Conservation (phyloP, 306 rosid genomes). For the Senna siamea region DNA sequence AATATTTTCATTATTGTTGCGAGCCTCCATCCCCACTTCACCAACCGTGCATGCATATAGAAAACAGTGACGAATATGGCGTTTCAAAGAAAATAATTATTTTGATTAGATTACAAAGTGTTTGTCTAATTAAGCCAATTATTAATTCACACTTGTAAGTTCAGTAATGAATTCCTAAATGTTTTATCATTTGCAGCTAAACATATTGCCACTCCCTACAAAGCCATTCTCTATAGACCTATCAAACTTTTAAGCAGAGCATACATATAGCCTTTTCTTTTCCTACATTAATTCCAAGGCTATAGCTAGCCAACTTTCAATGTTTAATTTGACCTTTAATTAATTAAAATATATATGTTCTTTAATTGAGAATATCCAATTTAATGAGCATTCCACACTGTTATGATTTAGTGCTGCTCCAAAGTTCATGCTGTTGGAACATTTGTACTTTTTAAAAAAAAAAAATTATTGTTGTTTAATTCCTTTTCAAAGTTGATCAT, state of each 20-base stretch:
- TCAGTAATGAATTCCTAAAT: conserved; percentile 36
- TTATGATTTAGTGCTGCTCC: conserved; percentile 75
- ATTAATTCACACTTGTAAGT: conserved; percentile 44
- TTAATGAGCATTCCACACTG: conserved; percentile 54
- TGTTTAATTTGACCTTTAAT: conserved; percentile 30
- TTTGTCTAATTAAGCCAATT: conserved; percentile 33
- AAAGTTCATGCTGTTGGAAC: conserved; percentile 12
- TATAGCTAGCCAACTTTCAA: conserved; percentile 41
- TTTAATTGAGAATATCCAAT: conserved; percentile 45
- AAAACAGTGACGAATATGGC: conserved; percentile 30
- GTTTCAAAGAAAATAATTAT: conserved; percentile 42
- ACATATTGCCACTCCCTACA: conserved; percentile 38
- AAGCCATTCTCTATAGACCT: conserved; percentile 52
- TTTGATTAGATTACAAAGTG: conserved; percentile 38
- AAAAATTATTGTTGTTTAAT: background rate
- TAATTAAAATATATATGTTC: conserved; percentile 32
- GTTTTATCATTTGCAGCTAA: conserved; percentile 33
- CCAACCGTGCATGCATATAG: conserved; percentile 45
- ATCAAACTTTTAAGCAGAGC: conserved; percentile 57
- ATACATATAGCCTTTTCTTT: conserved; percentile 63
- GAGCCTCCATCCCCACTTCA: conserved; percentile 46
- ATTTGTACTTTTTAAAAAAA: background rate
- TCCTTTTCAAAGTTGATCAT: background rate
- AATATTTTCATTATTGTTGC: conserved; percentile 53
- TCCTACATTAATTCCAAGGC: conserved; percentile 47